phyloP scores from a whole-genome alignment of 1,284 basidiomycete species.

The Pholiota adiposa region DNA sequence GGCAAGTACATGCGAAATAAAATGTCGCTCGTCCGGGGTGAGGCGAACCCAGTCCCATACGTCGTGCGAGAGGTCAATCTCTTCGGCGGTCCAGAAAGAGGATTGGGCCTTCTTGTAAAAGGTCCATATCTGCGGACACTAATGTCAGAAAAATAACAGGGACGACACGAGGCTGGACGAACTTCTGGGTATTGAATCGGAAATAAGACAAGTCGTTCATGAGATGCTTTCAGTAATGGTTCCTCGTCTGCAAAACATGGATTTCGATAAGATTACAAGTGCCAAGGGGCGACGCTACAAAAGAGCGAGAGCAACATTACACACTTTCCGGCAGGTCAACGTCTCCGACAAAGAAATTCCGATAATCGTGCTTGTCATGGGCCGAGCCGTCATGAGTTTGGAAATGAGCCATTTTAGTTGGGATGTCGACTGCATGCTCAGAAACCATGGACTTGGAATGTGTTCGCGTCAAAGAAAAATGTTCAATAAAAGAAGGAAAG shows the following conservation, averaged over 20 bases:
- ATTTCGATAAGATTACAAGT: neutral
- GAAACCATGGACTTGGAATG: constrained; percentile 16
- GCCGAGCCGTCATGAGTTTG: constrained; percentile 5
- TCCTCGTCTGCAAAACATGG: constrained; percentile 60
- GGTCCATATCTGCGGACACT: constrained; percentile 86
- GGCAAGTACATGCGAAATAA: constrained; percentile 95
- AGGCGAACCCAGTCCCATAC: constrained; percentile 93
- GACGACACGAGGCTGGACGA: neutral
- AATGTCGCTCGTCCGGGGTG: constrained; percentile 94
- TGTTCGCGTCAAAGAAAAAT: neutral
- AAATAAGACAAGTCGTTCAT: constrained; percentile 88
- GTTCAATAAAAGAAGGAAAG: neutral
- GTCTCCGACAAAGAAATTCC: constrained; percentile 56
- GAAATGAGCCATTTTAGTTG: constrained; percentile 1
- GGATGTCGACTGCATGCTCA: constrained; percentile 14
- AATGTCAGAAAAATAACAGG: neutral
- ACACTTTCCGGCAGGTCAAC: constrained; percentile 64
- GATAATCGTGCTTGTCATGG: constrained; percentile 8
- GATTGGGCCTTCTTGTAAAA: constrained; percentile 95
- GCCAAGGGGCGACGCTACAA: neutral
- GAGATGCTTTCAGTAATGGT: constrained; percentile 82
- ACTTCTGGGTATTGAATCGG: constrained; percentile 95
- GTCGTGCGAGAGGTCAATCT: constrained; percentile 97
- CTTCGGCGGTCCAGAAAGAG: constrained; percentile 98
- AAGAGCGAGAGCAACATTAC: constrained; percentile 19